phyloP scores from a whole-genome alignment of 805 yeast genomes.

The Candida odintsovae region DNA sequence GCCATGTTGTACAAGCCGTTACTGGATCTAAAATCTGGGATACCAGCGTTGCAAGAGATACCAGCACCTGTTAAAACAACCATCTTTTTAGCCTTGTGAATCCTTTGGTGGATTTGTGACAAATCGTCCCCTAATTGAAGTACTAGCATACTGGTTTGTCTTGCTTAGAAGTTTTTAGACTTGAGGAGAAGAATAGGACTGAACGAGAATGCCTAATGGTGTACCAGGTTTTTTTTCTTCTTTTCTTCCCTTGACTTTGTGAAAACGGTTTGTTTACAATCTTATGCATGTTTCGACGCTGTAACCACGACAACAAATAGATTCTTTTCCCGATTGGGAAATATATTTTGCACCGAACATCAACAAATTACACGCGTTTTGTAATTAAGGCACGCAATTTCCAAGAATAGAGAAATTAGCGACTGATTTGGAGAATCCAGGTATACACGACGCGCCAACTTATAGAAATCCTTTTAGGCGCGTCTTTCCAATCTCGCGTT shows the following conservation, averaged over 20 bases:
- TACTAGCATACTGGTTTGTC: background rate
- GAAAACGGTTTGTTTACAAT: background rate
- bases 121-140: conserved; percentile 2
- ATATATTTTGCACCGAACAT: background rate
- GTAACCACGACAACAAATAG: background rate
- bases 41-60: conserved; percentile 93
- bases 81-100: conserved; percentile 38
- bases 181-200: background rate
- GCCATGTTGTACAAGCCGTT: conserved; percentile 71
- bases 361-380: background rate
- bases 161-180: background rate
- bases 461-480: too few relatives aligned
- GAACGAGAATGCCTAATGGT: background rate
- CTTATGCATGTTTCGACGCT: background rate
- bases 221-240: background rate
- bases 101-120: conserved; percentile 13
- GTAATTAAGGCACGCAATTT: background rate
- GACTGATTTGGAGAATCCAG: too few relatives aligned
- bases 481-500: background rate
- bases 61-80: conserved; percentile 91
- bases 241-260: background rate
- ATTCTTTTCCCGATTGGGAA: background rate
- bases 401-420: background rate
- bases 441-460: too few relatives aligned
- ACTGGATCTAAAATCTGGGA: conserved; percentile 87